phyloP scores from a whole-genome alignment of 2,329 filamentous ascomycete genomes.

The Rhinocladiella mackenziei region DNA sequence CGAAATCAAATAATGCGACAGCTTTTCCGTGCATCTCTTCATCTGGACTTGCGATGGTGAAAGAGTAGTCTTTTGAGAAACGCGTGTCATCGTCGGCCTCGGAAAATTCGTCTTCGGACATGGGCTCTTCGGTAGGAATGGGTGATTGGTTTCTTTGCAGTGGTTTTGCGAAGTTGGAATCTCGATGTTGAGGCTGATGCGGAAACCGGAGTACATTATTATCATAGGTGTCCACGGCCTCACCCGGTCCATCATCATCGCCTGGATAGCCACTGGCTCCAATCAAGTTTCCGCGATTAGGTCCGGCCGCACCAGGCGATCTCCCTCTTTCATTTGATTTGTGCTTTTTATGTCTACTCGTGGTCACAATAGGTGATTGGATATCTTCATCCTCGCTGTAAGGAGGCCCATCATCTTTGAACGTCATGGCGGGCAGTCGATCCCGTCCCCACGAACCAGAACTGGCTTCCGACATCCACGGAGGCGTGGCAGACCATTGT shows the following conservation, averaged over 20 bases:
- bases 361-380: conserved; percentile 80
- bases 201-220: conserved; percentile 38
- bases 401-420: conserved; percentile 74
- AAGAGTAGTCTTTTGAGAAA: conserved; percentile 88
- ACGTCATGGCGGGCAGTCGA: conserved; percentile 71
- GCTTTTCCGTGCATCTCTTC: conserved; percentile 98
- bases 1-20: conserved; percentile 92
- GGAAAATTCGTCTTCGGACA: conserved; percentile 49
- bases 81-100: conserved; percentile 60
- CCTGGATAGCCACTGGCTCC: conserved; percentile 63
- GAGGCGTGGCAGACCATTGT: conserved; percentile 52
- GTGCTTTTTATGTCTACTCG: conserved; percentile 78
- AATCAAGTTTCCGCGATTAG: conserved; percentile 63
- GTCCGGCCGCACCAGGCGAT: conserved; percentile 49
- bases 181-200: conserved; percentile 53
- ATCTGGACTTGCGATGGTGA: conserved; percentile 90
- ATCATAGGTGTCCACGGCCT: conserved; percentile 74
- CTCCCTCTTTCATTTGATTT: conserved; percentile 58
- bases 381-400: conserved; percentile 96
- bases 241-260: conserved; percentile 70
- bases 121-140: conserved; percentile 24
- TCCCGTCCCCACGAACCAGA: conserved; percentile 54
- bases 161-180: conserved; percentile 53
- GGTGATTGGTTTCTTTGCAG: conserved; percentile 33
- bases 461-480: conserved; percentile 33